Evolutionary conservation across 306 rosid genomes (phyloP), one percentile per base, ranked within the genome.

Genomic region (Mimosa pudica): DNA sequence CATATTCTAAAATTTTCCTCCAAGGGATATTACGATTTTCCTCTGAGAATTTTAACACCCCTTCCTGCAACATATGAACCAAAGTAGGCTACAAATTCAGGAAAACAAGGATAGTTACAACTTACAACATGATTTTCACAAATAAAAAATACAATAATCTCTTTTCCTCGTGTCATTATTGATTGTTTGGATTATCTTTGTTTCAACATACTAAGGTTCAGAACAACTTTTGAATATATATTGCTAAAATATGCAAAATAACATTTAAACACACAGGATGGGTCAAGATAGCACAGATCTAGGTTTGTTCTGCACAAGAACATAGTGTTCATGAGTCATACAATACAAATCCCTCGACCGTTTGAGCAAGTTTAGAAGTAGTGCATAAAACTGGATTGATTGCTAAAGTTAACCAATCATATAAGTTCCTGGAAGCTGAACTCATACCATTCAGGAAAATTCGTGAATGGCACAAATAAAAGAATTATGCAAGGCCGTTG

Each of bases 61-160:
- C 97, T 79, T 90, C 89, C 98, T 93, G 88, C 57, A 85, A 69
- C 32, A 62, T 36, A 33, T 71, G 54, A 75, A 71, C 71, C 80
- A 81, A 61, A 60, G 41, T 17, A 45, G 73, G 72, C 60, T 48
- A 5, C 10, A 62, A 73, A 69, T 71, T 65, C 76, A 71, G 71
- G 77, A 8, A 55, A 65, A 36, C 77, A 71, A 66, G 61, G 42
- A 45, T 57, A 48, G 60, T 7, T 65, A 36, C 42, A 74, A 16
- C 58, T 7, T 65, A 36, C 42, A 74, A 16, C 58, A 60, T 60
- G 70, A 60, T 2, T 60, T 58, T 61, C 20, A 16, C 20, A 30
- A 44, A 60, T n/a, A 8, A 60, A 57, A 30, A 75, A 38, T 33
- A 8, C 3, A 17, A 47, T 75, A 14, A 75, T 44, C 70, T 13